Evolutionary conservation across 352 stramenopile genomes (phyloP).

Genomic region (Phytophthora sp.): DNA sequence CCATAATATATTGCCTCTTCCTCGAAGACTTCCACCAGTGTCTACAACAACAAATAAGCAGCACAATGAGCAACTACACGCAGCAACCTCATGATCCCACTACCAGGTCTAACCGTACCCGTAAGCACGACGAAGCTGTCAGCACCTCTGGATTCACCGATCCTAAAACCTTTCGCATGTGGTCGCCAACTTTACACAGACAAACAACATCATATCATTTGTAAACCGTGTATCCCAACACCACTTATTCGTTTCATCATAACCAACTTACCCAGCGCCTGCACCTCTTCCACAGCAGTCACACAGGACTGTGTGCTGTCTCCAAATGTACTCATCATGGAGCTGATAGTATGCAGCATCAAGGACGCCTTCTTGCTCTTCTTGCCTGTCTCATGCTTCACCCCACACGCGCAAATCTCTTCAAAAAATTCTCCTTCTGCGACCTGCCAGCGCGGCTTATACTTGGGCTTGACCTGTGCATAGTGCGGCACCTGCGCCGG

Average conservation of each 20-base stretch:
- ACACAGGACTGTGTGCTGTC: constrained; percentile 65
- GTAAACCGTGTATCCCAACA: background rate
- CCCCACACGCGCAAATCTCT: constrained; percentile 59
- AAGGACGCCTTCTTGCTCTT: constrained; percentile 48
- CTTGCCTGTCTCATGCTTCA: constrained; percentile 49
- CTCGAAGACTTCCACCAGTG: constrained; percentile 75
- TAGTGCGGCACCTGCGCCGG: constrained; percentile 59
- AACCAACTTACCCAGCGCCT: constrained; percentile 46
- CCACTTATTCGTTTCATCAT: background rate
- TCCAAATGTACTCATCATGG: constrained; percentile 89
- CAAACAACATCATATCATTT: constrained; percentile 1
- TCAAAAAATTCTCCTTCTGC: constrained; percentile 79
- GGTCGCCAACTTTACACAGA: constrained; percentile 54
- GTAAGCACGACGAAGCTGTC: constrained; percentile 50
- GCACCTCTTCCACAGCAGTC: constrained; percentile 63
- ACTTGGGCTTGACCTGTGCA: constrained; percentile 39
- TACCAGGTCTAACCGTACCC: constrained; percentile 33
- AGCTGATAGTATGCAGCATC: constrained; percentile 67
- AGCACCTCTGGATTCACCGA: constrained; percentile 55
- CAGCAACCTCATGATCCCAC: background rate
- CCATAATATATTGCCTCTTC: constrained; percentile 86
- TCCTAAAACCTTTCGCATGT: constrained; percentile 49
- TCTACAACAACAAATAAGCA: constrained; percentile 38
- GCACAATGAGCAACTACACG: background rate
- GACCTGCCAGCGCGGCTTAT: constrained; percentile 70